Evolutionary conservation across 257 asterid genomes (phyloP).

Genomic region (Plectranthus barbatus): DNA sequence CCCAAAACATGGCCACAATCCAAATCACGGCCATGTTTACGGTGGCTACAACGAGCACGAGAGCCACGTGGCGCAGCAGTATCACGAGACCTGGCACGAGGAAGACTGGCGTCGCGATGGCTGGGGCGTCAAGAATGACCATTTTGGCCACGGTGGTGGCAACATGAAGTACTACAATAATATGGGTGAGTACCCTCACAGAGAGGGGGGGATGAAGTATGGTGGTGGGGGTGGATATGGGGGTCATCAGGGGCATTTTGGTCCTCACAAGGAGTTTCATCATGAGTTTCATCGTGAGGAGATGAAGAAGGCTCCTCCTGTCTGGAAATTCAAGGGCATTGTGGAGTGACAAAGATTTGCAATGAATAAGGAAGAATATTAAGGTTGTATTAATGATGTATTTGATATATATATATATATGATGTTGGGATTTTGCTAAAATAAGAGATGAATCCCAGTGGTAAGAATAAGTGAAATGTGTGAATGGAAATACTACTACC

Average conservation of each 20-base stretch:
- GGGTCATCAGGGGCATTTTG: not conserved
- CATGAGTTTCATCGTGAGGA: not conserved
- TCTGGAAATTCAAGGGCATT: conserved; percentile 20
- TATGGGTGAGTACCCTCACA: not conserved
- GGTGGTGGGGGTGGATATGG: not conserved
- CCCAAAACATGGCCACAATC: not conserved
- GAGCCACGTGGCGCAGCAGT: not conserved
- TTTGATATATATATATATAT: not conserved
- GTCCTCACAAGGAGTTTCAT: not conserved
- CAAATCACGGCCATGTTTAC: not conserved
- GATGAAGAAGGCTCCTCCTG: not conserved
- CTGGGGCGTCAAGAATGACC: not conserved
- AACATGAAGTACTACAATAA: not conserved
- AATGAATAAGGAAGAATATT: too few species aligned
- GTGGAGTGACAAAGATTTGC: not conserved
- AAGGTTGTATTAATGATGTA: not conserved
- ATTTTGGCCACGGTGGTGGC: not conserved
- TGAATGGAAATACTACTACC: not conserved
- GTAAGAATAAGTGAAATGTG: not conserved
- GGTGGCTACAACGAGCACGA: not conserved
- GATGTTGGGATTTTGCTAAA: conserved; percentile 1
- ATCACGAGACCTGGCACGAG: not conserved
- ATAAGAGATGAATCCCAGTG: not conserved
- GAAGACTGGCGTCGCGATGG: not conserved
- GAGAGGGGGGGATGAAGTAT: not conserved